phyloP scores from a whole-genome alignment of 176 grass and related monocot species.

The Elaeis guineensis region DNA sequence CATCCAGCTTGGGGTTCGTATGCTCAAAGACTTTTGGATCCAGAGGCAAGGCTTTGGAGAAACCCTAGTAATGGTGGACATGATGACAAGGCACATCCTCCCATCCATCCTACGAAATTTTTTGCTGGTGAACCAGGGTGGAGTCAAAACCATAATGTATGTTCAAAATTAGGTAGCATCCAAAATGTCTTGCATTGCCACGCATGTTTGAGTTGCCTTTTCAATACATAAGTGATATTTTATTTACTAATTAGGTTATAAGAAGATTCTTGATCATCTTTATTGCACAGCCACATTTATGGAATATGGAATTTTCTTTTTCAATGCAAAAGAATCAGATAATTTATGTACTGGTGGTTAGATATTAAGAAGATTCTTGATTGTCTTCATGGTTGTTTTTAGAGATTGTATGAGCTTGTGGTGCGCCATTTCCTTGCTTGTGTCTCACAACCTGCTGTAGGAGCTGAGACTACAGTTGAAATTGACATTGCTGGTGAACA shows the following conservation, averaged over 20 bases:
- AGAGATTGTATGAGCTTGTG: constrained; percentile 98
- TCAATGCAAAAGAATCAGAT: too few relatives aligned
- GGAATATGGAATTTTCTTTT: too few relatives aligned
- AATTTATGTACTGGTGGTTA: not conserved
- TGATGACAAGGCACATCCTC: constrained; percentile 95
- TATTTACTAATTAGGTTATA: too few relatives aligned
- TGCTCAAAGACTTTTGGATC: constrained; percentile 68
- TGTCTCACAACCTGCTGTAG: constrained; percentile 86
- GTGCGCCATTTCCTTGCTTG: constrained; percentile 97
- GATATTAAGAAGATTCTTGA: constrained; percentile 1
- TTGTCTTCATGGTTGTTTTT: constrained; percentile 23
- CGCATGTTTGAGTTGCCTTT: not conserved
- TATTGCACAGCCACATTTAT: too few relatives aligned
- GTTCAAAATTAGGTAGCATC: not conserved
- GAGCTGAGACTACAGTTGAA: constrained; percentile 87
- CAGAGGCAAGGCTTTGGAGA: constrained; percentile 88
- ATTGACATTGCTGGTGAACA: constrained; percentile 83
- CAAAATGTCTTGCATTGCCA: not conserved
- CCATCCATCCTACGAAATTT: constrained; percentile 92
- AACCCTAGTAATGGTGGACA: constrained; percentile 89
- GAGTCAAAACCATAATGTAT: constrained; percentile 61
- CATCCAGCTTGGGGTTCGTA: constrained; percentile 77
- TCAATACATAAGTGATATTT: too few relatives aligned
- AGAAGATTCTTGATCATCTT: too few relatives aligned
- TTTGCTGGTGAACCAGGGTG: constrained; percentile 48